These are phyloP conservation scores for Populus nigra DNA, from an alignment of 345 rosid genomes.

Conservation along the genomic window DNA sequence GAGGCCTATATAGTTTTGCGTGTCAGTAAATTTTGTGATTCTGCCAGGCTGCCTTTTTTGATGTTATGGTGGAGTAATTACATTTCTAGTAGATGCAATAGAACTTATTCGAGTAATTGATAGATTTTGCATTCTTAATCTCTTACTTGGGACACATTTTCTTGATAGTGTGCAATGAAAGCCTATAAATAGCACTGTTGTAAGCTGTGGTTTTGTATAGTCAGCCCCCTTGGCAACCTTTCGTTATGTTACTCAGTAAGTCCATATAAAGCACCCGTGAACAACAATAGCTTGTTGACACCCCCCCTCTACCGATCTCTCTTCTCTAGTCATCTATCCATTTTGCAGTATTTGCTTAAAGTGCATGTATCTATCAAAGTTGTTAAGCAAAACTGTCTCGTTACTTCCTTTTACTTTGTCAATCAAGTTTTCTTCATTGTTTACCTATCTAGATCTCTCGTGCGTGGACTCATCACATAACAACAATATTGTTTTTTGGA, in stretches of 20 bases:
- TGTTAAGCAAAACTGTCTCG: neutral
- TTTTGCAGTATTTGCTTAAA: neutral
- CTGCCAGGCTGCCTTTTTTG: neutral
- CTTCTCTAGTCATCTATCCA: neutral
- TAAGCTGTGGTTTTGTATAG: neutral
- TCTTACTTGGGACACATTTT: neutral
- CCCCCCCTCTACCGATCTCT: neutral
- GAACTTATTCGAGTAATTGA: neutral
- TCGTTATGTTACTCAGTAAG: neutral
- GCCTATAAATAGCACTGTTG: neutral
- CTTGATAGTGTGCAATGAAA: neutral
- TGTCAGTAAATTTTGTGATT: constrained; percentile 1
- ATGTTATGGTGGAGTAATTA: neutral
- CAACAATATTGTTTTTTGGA: constrained; percentile 75
- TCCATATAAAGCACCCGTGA: neutral
- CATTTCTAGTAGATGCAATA: neutral
- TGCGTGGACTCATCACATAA: constrained; percentile 80
- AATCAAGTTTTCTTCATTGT: constrained; percentile 5
- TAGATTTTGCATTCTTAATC: neutral
- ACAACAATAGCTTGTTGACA: neutral
- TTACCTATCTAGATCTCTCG: constrained; percentile 69
- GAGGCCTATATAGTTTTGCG: constrained; percentile 8
- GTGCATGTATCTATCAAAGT: neutral
- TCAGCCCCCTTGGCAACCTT: neutral
- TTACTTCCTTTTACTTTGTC: neutral